Conservation (phyloP, 129 eudicot species). For the Lactuca sativa region DNA sequence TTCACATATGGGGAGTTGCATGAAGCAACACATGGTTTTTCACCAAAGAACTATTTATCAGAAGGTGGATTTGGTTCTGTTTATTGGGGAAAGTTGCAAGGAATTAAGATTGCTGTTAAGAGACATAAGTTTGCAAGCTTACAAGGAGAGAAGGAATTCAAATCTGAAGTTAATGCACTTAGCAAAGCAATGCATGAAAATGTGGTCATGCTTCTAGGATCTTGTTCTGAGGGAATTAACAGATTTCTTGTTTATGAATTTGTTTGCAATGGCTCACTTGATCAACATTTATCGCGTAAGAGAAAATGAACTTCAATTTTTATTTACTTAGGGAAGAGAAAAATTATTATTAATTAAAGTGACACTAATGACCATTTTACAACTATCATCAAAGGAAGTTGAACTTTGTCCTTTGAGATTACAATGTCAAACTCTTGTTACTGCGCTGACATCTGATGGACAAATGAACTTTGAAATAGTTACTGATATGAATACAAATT, state of each 20-base stretch:
- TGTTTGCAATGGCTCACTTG: conserved; percentile 67
- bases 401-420: too few species aligned
- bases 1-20: conserved; percentile 56
- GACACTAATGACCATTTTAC: too few species aligned
- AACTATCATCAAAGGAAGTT: too few species aligned
- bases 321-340: too few species aligned
- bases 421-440: too few species aligned
- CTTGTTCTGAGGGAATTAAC: conserved; percentile 69
- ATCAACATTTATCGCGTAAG: conserved; percentile 56
- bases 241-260: conserved; percentile 70
- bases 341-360: too few species aligned
- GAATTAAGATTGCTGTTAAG: conserved; percentile 61
- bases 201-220: conserved; percentile 64
- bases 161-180: conserved; percentile 61
- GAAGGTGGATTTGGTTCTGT: conserved; percentile 79
- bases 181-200: conserved; percentile 66
- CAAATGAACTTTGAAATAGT: too few species aligned
- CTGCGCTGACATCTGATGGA: too few species aligned
- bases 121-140: conserved; percentile 52
- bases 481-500: too few species aligned
- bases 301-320: too few species aligned
- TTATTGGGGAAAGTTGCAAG: conserved; percentile 45
- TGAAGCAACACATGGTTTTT: conserved; percentile 54
- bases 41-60: conserved; percentile 43
- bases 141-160: conserved; percentile 81